These are phyloP conservation scores for Penicillium sp. DNA, from an alignment of 2,329 filamentous ascomycete genomes.

Conservation along the genomic window DNA sequence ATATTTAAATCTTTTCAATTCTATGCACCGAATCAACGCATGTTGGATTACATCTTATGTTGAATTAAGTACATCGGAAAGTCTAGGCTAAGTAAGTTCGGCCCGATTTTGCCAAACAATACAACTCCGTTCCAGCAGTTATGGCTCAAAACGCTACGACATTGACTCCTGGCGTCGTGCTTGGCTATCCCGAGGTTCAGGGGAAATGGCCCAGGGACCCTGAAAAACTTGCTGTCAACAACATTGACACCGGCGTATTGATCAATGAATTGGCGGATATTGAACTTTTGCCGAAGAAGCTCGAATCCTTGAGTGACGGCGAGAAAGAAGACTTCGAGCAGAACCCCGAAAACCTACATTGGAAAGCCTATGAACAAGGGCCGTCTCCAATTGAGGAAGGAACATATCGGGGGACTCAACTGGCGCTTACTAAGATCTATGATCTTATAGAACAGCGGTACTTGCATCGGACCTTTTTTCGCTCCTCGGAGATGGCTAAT, in stretches of 20 bases:
- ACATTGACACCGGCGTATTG: constrained; percentile 7
- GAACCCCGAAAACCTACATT: neutral
- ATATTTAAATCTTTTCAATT: too few relatives aligned
- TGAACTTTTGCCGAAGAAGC: neutral
- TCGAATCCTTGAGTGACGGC: neutral
- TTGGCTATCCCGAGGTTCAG: neutral
- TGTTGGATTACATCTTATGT: too few relatives aligned
- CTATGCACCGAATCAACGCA: too few relatives aligned
- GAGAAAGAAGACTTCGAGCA: neutral
- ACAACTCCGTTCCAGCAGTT: neutral
- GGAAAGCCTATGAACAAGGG: neutral
- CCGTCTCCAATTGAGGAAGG: neutral
- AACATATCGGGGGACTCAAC: constrained; percentile 4
- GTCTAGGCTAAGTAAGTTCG: too few relatives aligned
- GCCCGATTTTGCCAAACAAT: too few relatives aligned
- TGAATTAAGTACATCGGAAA: too few relatives aligned
- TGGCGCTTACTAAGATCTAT: constrained; percentile 4
- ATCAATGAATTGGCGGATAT: constrained; percentile 7
- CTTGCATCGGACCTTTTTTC: neutral
- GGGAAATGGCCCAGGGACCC: neutral
- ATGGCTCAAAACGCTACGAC: neutral
- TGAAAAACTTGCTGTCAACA: too few relatives aligned
- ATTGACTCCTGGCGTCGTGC: neutral
- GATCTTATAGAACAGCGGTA: constrained; percentile 8
- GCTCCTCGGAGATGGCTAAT: neutral